A percentile compares a stretch with the other conserved stretches of the same genome.
Evolutionary conservation across 2,329 filamentous ascomycete genomes (phyloP).

Genomic region (Fusarium verticillioides): DNA sequence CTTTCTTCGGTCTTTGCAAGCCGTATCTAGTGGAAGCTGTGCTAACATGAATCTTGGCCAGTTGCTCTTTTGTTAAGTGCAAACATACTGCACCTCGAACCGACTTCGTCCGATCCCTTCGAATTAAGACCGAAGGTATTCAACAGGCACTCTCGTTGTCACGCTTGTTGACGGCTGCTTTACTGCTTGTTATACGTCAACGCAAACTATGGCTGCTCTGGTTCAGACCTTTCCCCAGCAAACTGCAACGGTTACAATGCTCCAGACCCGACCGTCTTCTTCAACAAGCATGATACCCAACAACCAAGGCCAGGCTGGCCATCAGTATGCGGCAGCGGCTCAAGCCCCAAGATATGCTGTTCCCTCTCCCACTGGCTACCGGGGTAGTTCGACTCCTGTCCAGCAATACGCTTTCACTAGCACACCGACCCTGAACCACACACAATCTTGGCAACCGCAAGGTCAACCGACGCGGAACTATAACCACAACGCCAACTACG

Average conservation of each 20-base stretch:
- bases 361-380: constrained; percentile 62
- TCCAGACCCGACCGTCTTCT: constrained; percentile 77
- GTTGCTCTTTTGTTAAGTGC: constrained; percentile 24
- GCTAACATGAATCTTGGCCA: constrained; percentile 22
- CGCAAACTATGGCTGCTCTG: constrained; percentile 80
- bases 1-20: background rate
- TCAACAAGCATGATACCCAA: constrained; percentile 59
- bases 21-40: background rate
- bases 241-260: constrained; percentile 77
- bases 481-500: constrained; percentile 44
- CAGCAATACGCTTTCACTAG: constrained; percentile 82
- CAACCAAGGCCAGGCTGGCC: constrained; percentile 60
- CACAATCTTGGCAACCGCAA: constrained; percentile 62
- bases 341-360: constrained; percentile 48
- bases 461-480: constrained; percentile 32
- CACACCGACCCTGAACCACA: constrained; percentile 72
- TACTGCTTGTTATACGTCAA: constrained; percentile 7
- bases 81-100: constrained; percentile 27
- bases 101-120: background rate
- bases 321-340: constrained; percentile 60
- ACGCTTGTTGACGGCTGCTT: constrained; percentile 33
- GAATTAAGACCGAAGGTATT: constrained; percentile 28
- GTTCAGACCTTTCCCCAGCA: constrained; percentile 85
- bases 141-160: constrained; percentile 19
- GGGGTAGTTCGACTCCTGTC: constrained; percentile 67